Base-by-base conservation (phyloP, 1,284 basidiomycete genomes). In the Papiliotrema nemorosa region DNA sequence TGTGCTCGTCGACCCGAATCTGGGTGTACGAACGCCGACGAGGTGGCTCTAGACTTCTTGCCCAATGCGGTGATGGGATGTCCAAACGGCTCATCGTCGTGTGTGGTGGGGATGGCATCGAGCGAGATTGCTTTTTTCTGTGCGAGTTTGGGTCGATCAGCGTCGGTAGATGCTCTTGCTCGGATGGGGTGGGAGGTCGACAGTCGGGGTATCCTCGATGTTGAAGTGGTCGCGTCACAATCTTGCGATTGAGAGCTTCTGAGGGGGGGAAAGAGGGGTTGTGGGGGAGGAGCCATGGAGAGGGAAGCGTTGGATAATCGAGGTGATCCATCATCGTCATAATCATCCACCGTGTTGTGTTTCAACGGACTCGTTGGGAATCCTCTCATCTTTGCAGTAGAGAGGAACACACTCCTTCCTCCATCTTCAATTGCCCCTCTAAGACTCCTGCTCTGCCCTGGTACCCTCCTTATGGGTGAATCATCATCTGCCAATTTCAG, bases 71-170 rank as follows among this genome's bases (percentile, higher is more conserved):
- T 48, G 37, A 55, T 53, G n/a, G 57, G 58, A 38, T 56, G 50
- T 10, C 69, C 71, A 45, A 73, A 73, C 1, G 66, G 59, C 29
- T 70, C 69, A 44, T 62, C 59, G 10, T 54, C 58, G 31, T 29
- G 36, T 14, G 33, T 49, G 9, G 34, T 40, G 13, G 64, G 61
- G 40, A 72, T 62, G 44, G 64, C 54, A 34, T 69, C 70, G 14
- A 73, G 62, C 0, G 69, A 72, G 18, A 71, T 62, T 0, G 71
- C 60, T 59, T 73, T 71, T 43, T 71, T 73, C 40, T 62, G 55
- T 12, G 59, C 63, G 7, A 64, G 47, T n/a, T 52, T 57, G 2
- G 52, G 53, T 35, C 59, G 26, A 35, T 58, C 62, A 16, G 54
- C 59, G 31, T 65, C 56, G 10, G 62, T 58, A 36, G 60, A 48